Evolutionary conservation across 164 flowering plant genomes (phyloP).

Genomic region (Aristolochia fimbriata): DNA sequence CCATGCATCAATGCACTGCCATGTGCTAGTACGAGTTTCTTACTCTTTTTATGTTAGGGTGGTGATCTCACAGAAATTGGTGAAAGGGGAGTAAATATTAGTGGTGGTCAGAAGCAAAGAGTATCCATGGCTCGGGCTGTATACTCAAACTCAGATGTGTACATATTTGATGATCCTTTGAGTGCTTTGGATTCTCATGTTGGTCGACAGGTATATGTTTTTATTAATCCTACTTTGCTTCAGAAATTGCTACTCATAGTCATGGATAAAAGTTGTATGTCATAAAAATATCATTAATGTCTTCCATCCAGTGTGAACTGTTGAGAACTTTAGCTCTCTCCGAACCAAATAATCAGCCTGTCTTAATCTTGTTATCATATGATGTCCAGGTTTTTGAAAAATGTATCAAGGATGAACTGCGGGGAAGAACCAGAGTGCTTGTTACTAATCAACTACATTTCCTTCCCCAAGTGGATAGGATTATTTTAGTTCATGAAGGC

Average conservation of each 20-base stretch:
- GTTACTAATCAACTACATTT: constrained; percentile 98
- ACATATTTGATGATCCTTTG: constrained; percentile 93
- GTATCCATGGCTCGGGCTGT: constrained; percentile 98
- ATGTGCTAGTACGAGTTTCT: constrained; percentile 2
- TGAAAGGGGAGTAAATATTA: constrained; percentile 96
- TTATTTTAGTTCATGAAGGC: constrained; percentile 86
- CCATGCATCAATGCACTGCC: background rate
- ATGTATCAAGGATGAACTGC: constrained; percentile 79
- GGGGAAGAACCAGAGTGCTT: constrained; percentile 82
- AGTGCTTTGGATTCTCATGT: constrained; percentile 99
- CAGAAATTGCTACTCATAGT: background rate
- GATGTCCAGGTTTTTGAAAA: constrained; percentile 75
- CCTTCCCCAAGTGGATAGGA: constrained; percentile 89
- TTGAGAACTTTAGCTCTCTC: background rate
- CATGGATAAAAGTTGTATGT: background rate
- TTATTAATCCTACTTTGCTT: background rate
- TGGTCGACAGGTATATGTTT: constrained; percentile 66
- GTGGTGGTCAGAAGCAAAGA: constrained; percentile 99
- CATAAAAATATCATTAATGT: no score
- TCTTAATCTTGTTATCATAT: background rate
- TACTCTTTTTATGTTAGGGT: constrained; percentile 37
- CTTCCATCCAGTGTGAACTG: no score
- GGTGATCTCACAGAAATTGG: constrained; percentile 99
- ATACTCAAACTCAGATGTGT: constrained; percentile 87
- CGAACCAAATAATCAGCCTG: background rate